phyloP scores from a whole-genome alignment of 1,284 basidiomycete genomes.

The Moesziomyces aphidis region DNA sequence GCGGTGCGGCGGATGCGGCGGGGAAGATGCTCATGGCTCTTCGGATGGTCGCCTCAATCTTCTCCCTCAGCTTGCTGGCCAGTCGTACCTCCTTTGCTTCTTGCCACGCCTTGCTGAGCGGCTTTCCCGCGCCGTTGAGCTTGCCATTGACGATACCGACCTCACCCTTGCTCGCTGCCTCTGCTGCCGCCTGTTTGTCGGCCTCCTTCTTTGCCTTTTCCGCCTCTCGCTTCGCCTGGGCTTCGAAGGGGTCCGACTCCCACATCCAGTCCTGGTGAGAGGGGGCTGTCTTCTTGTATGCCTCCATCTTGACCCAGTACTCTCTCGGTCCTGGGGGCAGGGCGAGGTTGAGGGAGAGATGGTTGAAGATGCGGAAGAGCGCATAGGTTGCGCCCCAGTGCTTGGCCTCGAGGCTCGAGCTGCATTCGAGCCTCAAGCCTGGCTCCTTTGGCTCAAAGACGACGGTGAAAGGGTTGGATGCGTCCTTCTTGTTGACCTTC shows the following conservation, averaged over 20 bases:
- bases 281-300: constrained; percentile 58
- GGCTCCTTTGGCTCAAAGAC: constrained; percentile 64
- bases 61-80: constrained; percentile 79
- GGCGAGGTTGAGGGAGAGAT: constrained; percentile 58
- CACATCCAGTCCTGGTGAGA: constrained; percentile 62
- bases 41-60: constrained; percentile 85
- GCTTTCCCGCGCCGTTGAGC: constrained; percentile 37
- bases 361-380: constrained; percentile 64
- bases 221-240: constrained; percentile 54
- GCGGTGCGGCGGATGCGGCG: constrained; percentile 36
- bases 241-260: constrained; percentile 65
- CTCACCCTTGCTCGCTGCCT: constrained; percentile 31
- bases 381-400: constrained; percentile 68
- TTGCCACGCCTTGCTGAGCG: constrained; percentile 73
- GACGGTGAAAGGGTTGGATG: constrained; percentile 57
- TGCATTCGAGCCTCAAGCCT: constrained; percentile 52
- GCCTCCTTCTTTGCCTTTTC: constrained; percentile 56
- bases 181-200: constrained; percentile 38
- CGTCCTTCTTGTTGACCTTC: constrained; percentile 65
- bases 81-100: constrained; percentile 86
- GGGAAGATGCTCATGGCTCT: constrained; percentile 72
- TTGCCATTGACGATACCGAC: constrained; percentile 34
- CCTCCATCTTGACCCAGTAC: constrained; percentile 65
- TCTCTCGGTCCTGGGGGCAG: constrained; percentile 65
- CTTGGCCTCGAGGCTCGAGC: constrained; percentile 57